phyloP scores from a whole-genome alignment of 192 early-diverging fungal species.

The Coemansia sp. region DNA sequence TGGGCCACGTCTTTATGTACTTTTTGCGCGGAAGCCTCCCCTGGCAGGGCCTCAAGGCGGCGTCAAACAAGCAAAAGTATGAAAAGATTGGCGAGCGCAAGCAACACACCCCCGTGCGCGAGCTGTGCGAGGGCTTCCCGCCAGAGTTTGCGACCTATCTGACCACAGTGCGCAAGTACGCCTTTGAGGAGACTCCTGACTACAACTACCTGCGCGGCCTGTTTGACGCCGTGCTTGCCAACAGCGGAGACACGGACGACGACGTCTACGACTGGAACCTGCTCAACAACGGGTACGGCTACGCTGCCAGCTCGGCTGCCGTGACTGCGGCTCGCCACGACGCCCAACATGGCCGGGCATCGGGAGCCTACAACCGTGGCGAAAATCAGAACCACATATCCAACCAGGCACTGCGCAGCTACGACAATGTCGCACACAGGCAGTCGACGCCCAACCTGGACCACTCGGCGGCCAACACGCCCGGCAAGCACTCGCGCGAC shows the following conservation, averaged over 20 bases:
- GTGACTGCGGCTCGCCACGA: conserved; percentile 9
- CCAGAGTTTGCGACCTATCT: conserved; percentile 84
- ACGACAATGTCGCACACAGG: conserved; percentile 18
- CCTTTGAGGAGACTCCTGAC: conserved; percentile 91
- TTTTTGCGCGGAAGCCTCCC: conserved; percentile 85
- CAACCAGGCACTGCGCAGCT: conserved; percentile 24
- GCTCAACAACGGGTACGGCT: conserved; percentile 16
- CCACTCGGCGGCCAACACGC: conserved; percentile 37
- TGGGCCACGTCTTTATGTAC: conserved; percentile 90
- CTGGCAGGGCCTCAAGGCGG: conserved; percentile 90
- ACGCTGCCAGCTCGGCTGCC: conserved; percentile 3
- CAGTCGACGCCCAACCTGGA: conserved; percentile 28
- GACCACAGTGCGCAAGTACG: conserved; percentile 76
- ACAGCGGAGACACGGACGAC: conserved; percentile 78
- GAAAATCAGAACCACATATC: conserved; percentile 38
- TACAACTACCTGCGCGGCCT: conserved; percentile 84
- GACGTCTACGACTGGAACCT: conserved; percentile 89
- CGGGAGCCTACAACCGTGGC: conserved; percentile 39
- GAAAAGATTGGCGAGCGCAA: conserved; percentile 93
- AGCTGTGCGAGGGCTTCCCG: conserved; percentile 78
- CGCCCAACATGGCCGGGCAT: conserved; percentile 7
- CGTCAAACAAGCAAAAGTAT: conserved; percentile 90
- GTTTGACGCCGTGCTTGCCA: conserved; percentile 78
- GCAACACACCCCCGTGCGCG: conserved; percentile 77
- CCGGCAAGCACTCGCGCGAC: conserved; percentile 28